Evolutionary conservation across 768 basidiomycete genomes (phyloP).

Genomic region (Rhodotorula kratochvilovae): DNA sequence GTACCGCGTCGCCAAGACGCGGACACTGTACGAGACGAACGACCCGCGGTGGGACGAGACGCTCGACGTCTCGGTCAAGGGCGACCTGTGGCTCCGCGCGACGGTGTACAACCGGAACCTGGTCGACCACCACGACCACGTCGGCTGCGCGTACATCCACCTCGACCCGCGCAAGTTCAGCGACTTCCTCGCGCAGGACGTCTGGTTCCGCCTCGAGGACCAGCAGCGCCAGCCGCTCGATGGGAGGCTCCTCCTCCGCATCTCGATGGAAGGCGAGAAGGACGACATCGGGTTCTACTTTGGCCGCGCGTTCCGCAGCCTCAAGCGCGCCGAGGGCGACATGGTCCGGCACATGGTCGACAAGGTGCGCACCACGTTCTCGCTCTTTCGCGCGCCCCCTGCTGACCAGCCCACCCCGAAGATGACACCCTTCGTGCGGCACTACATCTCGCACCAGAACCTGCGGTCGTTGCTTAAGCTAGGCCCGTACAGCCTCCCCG

Average conservation of each 20-base stretch:
- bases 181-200: slow-evolving; percentile 82
- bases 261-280: slow-evolving; percentile 99
- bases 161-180: slow-evolving; percentile 82
- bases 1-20: slow-evolving; percentile 82
- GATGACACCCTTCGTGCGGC: slow-evolving; percentile 86
- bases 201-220: slow-evolving; percentile 86
- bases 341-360: slow-evolving; percentile 96
- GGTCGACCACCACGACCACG: slow-evolving; percentile 76
- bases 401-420: slow-evolving; percentile 44
- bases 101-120: slow-evolving; percentile 85
- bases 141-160: slow-evolving; percentile 85
- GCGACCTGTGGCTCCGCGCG: slow-evolving; percentile 94
- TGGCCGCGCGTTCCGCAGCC: slow-evolving; percentile 80
- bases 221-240: slow-evolving; percentile 46
- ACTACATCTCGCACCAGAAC: slow-evolving; percentile 37
- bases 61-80: slow-evolving; percentile 88
- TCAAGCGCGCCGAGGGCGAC: slow-evolving; percentile 88
- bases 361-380: slow-evolving; percentile 66
- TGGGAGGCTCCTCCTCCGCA: slow-evolving; percentile 75
- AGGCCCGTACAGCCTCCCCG: slow-evolving; percentile 53
- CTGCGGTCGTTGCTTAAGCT: slow-evolving; percentile 38
- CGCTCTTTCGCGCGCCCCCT: background rate
- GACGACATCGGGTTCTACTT: slow-evolving; percentile 98
- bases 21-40: slow-evolving; percentile 86
- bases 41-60: slow-evolving; percentile 98